Evolutionary conservation across 129 eudicot genomes (phyloP), one percentile per base, ranked within the genome.

Genomic region (Silybum marianum): DNA sequence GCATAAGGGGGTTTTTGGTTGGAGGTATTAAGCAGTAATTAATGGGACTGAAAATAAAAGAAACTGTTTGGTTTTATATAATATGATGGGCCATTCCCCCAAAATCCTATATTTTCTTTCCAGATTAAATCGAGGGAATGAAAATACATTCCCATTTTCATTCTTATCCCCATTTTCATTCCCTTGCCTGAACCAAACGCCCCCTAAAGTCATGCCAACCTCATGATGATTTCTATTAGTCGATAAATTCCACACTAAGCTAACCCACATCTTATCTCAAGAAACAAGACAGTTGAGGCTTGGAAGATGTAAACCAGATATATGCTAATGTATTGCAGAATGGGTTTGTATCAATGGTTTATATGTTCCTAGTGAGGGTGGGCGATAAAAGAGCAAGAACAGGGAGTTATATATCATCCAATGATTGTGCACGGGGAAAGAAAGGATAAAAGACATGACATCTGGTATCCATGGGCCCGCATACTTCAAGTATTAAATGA

Each of bases 401-500:
- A 18, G 42, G 63, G 62, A 58, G 78, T 54, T 60, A 34, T 54
- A 80, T 80, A 71, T 18, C 62, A 71, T 34, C 71, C 36, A 54
- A 34, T 9, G 48, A 48, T 51, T 21, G 40, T 21, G 38, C 78
- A 80, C 28, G 24, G 10, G 62, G 58, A 80, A 72, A 80, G 60
- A 80, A 80, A 72, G 62, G 72, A 51, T 72, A 72, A 72, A 18
- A 8, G 63, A 72, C 63, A 21, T 72, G 9, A 71, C 71, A 2
- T 26, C 12, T 28, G 42, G 38, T 39, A 72, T 80, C 63, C 14
- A 60, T 13, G 65, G 65, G 73, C 22, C 78, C 44, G 5, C 66
- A 23, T n/a, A 72, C 40, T 24, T 80, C 69, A 60, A 80, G 84
- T 71, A 80, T 80, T 72, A 32, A 71, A 72, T 80, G 78, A 72